These are phyloP conservation scores for Boletus sp. DNA, from an alignment of 768 basidiomycete genomes.

Conservation along the genomic window DNA sequence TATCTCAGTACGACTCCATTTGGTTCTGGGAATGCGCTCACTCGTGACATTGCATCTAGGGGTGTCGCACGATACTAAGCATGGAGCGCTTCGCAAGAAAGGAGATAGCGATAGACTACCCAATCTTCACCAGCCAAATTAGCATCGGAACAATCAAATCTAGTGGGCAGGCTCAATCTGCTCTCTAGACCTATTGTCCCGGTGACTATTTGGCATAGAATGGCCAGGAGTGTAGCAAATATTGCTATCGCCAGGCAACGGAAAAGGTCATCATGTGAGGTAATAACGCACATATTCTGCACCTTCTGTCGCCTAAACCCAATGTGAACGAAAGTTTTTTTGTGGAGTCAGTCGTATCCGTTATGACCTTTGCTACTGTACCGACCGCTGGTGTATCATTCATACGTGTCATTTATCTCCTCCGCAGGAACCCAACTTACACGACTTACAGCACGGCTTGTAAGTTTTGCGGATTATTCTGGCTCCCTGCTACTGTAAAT, in stretches of 20 bases:
- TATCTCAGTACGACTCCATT: conserved; percentile 6
- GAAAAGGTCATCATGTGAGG: background rate
- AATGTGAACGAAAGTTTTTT: too few species aligned
- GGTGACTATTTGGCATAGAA: background rate
- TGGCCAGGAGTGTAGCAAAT: background rate
- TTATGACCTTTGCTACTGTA: background rate
- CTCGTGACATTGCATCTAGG: conserved; percentile 9
- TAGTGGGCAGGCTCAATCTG: background rate
- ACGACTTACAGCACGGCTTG: too few species aligned
- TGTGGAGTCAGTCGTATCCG: too few species aligned
- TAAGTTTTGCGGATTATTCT: too few species aligned
- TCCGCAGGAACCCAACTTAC: too few species aligned
- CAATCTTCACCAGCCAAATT: conserved; percentile 12
- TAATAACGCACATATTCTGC: background rate
- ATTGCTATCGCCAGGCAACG: background rate
- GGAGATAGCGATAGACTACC: background rate
- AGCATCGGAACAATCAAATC: background rate
- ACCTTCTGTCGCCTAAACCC: too few species aligned
- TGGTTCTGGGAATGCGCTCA: background rate
- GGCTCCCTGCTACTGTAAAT: background rate
- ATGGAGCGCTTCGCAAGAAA: conserved; percentile 18
- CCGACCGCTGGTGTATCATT: too few species aligned
- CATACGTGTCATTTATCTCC: too few species aligned
- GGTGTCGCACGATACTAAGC: conserved; percentile 23
- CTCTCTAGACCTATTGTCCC: too few species aligned